Base-by-base conservation (phyloP, 768 basidiomycete species). In the Holtermanniella nyarrowii region DNA sequence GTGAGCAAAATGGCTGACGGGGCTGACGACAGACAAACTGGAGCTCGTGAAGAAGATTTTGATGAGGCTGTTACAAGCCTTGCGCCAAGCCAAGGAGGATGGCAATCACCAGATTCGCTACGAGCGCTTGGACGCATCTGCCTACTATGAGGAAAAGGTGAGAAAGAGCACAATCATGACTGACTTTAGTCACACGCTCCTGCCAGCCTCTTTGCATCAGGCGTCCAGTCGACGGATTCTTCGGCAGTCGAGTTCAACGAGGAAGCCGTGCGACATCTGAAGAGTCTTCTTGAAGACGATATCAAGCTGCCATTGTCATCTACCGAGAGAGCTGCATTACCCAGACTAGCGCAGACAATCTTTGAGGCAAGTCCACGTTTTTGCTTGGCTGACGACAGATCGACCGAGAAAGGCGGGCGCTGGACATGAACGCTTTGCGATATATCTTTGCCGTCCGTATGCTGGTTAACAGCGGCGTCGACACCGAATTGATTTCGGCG, bases 371-470 rank as follows among this genome's bases (percentile, higher is more conserved):
- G 73, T 66, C n/a, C n/a, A n/a, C 21, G 5, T 11, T 31, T 20
- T 46, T 5, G 26, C 22, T 18, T 24, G 3, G n/a, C n/a, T n/a
- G n/a, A n/a, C n/a, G n/a, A n/a, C 58, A 95, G 88, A 82, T 88
- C 27, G 86, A 96, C 44, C 85, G 88, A 59, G 88, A 91, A 66
- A 80, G 82, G 1, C 81, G 90, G n/a, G 82, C 91, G 0, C 74
- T 96, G 22, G 93, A 99, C 71, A 75, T 86, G 1, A 91, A 90
- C 67, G 95, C 93, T 1, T 76, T 95, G 43, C 83, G 93, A 42
- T 99, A 91, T 73, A 78, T 96, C 26, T 84, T 90, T 50, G 87
- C 88, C 13, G 84, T 97, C 80, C 80, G 88, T 5, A 86, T 87
- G 3, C 91, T 90, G 66, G 85, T 86, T 67, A 88, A 90, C 51